phyloP scores from a whole-genome alignment of 1,139 yeast species.

The Meyerozyma athensensis region DNA sequence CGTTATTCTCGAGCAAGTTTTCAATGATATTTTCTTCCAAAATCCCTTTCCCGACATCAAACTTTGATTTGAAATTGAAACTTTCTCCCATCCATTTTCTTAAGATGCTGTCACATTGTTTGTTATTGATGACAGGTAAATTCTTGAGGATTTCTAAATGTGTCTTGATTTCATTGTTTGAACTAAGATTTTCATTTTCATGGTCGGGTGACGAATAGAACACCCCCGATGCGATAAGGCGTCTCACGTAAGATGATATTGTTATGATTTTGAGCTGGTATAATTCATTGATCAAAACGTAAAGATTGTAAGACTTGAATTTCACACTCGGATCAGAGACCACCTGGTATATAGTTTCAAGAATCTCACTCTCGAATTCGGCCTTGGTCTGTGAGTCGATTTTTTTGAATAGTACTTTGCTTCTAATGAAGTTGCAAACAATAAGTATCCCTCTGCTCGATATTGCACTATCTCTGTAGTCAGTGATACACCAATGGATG shows the following conservation, averaged over 20 bases:
- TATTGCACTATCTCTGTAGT: constrained; percentile 24
- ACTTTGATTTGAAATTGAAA: constrained; percentile 29
- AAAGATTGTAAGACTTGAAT: constrained; percentile 32
- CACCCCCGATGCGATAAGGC: constrained; percentile 78
- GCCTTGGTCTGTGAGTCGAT: constrained; percentile 24
- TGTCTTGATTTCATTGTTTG: constrained; percentile 20
- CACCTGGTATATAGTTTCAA: constrained; percentile 25
- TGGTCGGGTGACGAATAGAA: constrained; percentile 45
- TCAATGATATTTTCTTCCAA: constrained; percentile 23
- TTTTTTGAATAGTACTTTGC: constrained; percentile 27
- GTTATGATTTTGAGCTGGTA: constrained; percentile 47
- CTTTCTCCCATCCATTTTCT: constrained; percentile 33
- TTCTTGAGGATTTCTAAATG: constrained; percentile 51
- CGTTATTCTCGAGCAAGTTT: constrained; percentile 15
- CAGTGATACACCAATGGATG: constrained; percentile 48
- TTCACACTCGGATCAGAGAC: constrained; percentile 18
- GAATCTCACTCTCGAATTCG: constrained; percentile 45
- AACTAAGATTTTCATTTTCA: constrained; percentile 7
- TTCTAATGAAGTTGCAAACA: constrained; percentile 36
- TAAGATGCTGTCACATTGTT: constrained; percentile 47
- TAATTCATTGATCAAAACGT: constrained; percentile 52
- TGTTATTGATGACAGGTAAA: constrained; percentile 49
- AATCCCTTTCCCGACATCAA: constrained; percentile 25
- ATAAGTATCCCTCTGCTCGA: constrained; percentile 33
- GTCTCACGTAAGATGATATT: constrained; percentile 67